Evolutionary conservation across 768 basidiomycete genomes (phyloP), one percentile per base, ranked within the genome.

Genomic region (Pleurotus tuber-regium): DNA sequence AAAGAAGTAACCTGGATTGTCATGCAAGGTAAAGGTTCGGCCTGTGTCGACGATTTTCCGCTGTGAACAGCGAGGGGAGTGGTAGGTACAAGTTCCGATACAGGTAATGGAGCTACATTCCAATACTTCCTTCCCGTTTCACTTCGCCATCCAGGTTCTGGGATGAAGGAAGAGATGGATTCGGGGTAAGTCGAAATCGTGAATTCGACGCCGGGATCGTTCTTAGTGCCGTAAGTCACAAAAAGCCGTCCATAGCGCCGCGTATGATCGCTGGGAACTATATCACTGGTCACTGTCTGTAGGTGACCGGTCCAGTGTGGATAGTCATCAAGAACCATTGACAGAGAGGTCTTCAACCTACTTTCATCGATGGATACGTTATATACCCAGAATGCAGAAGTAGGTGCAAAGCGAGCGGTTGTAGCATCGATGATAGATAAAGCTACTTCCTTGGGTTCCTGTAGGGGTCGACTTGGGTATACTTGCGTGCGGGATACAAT

Each of bases 1-100:
- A 72, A 66, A 2, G 52, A 60, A 4, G 69, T 71, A 25, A 68
- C 29, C 55, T 71, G 71, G 10, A 71, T 62, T 7, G 69, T 62
- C 55, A 70, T 58, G 21, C 58, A 61, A 21, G 70, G 70, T 6
- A 65, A 53, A 3, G 65, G 67, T 2, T 38, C 35, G 23, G 49
- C 63, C 6, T 59, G 52, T 14, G 38, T 55, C 8, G 36, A 36
- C 54, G 61, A 57, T 10, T 8, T 10, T 16, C 43, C 26, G n/a
- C 24, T 26, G 31, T 64, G 59, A 19, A 66, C 36, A 12, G 63
- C 67, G 29, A 67, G 58, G 7, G 61, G 63, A 14, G 57, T 53
- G 8, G 51, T 43, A 7, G 63, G 53, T 8, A 65, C 46, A 3
- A 67, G 43, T 6, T 58, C 64, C 24, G 63, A 54, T 9, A 55